These are phyloP conservation scores for Datura wrightii DNA, from an alignment of 257 asterid genomes.

Conservation along the genomic window DNA sequence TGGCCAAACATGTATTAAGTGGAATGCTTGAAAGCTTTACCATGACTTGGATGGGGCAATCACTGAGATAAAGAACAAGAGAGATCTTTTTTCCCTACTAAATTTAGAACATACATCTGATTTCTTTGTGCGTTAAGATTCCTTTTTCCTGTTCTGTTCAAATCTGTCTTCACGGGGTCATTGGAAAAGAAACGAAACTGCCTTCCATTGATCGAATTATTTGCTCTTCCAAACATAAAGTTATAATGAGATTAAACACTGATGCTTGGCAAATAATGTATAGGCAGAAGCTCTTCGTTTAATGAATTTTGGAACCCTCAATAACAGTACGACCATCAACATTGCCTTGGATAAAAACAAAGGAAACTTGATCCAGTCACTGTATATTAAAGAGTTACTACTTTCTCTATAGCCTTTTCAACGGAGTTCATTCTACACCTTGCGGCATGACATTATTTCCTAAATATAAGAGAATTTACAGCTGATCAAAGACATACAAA, in stretches of 20 bases:
- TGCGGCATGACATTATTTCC: constrained; percentile 27
- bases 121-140: background rate
- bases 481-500: constrained; percentile 20
- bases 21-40: background rate
- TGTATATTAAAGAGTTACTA: constrained; percentile 15
- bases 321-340: constrained; percentile 19
- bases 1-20: background rate
- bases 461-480: constrained; percentile 30
- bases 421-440: constrained; percentile 14
- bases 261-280: background rate
- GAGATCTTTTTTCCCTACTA: background rate
- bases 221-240: too few relatives aligned
- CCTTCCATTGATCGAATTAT: too few relatives aligned
- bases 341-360: constrained; percentile 9
- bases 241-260: too few relatives aligned
- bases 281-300: too few relatives aligned
- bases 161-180: too few relatives aligned
- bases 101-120: background rate
- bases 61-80: background rate
- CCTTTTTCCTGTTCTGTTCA: background rate
- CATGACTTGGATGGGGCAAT: background rate
- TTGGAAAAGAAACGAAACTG: too few relatives aligned
- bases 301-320: background rate
- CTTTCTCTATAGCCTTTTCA: constrained; percentile 1
- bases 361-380: background rate